Conservation (phyloP, 116 monocot genomes). For the Thalassia testudinum region DNA sequence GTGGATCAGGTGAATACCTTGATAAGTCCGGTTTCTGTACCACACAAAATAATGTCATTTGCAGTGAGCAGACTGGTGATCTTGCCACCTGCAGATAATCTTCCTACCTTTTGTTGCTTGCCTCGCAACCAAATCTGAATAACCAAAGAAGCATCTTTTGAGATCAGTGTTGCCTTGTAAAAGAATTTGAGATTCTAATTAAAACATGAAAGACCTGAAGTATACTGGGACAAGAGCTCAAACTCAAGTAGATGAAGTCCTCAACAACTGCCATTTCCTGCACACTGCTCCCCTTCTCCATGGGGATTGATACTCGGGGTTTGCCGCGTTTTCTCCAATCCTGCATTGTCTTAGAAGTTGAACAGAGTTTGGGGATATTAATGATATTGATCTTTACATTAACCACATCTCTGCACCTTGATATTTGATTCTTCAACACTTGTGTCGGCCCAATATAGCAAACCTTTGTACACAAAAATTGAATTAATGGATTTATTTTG, state of each 20-base stretch:
- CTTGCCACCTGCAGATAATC: constrained; percentile 87
- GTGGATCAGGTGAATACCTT: constrained; percentile 36
- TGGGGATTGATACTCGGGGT: constrained; percentile 29
- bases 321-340: constrained; percentile 57
- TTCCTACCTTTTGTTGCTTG: constrained; percentile 72
- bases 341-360: constrained; percentile 16
- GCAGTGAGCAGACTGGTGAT: constrained; percentile 68
- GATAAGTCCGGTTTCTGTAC: constrained; percentile 66
- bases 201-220: constrained; percentile 43
- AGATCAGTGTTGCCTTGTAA: neutral
- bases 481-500: constrained; percentile 49
- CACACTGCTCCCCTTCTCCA: constrained; percentile 34
- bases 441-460: constrained; percentile 58
- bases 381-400: neutral
- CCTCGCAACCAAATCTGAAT: constrained; percentile 78
- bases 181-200: no score
- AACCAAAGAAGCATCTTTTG: neutral
- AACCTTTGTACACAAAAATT: constrained; percentile 43
- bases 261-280: constrained; percentile 73
- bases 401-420: constrained; percentile 34
- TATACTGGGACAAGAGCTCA: constrained; percentile 50
- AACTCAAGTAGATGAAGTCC: constrained; percentile 79
- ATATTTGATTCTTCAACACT: constrained; percentile 51
- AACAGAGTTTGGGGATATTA: no score
- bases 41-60: constrained; percentile 82